Conservation (phyloP, 1,284 basidiomycete genomes). For the Malassezia equina region DNA sequence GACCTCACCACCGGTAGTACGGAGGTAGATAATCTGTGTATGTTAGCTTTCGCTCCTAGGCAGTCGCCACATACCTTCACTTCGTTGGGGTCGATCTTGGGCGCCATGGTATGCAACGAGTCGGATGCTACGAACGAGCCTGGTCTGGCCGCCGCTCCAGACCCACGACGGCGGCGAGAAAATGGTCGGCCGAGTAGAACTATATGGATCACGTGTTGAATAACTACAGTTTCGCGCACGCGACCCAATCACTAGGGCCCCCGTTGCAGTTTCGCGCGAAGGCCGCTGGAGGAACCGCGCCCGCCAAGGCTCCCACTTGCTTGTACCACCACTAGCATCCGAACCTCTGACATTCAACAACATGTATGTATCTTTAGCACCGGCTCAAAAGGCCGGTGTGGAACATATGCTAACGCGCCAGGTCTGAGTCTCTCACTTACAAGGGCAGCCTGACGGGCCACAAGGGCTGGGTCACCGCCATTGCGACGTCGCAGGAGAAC, state of each 20-base stretch:
- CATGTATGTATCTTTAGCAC: slow-evolving; percentile 9
- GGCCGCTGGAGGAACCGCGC: background rate
- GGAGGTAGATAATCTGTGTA: slow-evolving; percentile 80
- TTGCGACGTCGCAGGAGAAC: slow-evolving; percentile 92
- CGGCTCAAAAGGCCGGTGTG: background rate
- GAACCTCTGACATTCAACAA: slow-evolving; percentile 14
- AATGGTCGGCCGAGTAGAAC: slow-evolving; percentile 13
- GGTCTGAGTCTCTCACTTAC: slow-evolving; percentile 41
- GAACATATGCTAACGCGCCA: slow-evolving; percentile 2
- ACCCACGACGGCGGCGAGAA: slow-evolving; percentile 1
- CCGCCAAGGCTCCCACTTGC: slow-evolving; percentile 3
- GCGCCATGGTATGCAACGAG: slow-evolving; percentile 39
- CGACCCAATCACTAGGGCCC: slow-evolving; percentile 4
- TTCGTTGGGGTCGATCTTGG: slow-evolving; percentile 67
- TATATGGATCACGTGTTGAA: slow-evolving; percentile 8
- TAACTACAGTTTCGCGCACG: slow-evolving; percentile 17
- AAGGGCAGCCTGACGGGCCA: slow-evolving; percentile 69
- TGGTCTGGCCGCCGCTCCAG: background rate
- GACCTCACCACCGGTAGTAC: slow-evolving; percentile 98
- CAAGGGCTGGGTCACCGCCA: slow-evolving; percentile 82
- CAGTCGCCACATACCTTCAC: slow-evolving; percentile 55
- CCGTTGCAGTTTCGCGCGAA: slow-evolving; percentile 2
- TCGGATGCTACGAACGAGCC: slow-evolving; percentile 19
- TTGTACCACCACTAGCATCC: slow-evolving; percentile 16
- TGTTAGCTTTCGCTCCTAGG: slow-evolving; percentile 12